Conservation (phyloP, 1,284 basidiomycete genomes). For the Phylloboletellus chloephorus region DNA sequence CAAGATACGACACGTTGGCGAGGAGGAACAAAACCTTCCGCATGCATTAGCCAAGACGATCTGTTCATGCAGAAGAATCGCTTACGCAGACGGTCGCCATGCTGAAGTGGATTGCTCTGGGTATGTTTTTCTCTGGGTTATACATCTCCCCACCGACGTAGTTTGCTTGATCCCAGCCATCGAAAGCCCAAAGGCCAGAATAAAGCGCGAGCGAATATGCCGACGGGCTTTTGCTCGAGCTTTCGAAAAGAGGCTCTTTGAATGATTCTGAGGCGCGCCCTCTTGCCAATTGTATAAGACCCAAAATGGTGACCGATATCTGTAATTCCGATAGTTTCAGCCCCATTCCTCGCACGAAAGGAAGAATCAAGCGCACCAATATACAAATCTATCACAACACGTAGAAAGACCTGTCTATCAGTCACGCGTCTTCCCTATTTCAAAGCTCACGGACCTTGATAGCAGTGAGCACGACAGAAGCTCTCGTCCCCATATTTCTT, state of each 20-base stretch:
- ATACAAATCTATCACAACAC: slow-evolving; percentile 44
- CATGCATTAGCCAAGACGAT: background rate
- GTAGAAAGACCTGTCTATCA: slow-evolving; percentile 2
- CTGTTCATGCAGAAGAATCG: slow-evolving; percentile 2
- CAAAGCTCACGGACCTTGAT: slow-evolving; percentile 60
- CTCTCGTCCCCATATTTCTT: slow-evolving; percentile 73
- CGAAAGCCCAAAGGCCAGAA: slow-evolving; percentile 93
- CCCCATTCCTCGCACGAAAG: background rate
- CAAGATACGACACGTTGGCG: slow-evolving; percentile 88
- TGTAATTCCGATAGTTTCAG: slow-evolving; percentile 27
- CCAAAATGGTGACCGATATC: slow-evolving; percentile 67
- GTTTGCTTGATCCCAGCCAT: slow-evolving; percentile 89
- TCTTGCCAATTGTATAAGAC: slow-evolving; percentile 65
- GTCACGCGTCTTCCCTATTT: background rate
- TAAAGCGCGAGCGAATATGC: slow-evolving; percentile 92
- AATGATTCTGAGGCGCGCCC: slow-evolving; percentile 66
- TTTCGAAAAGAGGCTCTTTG: slow-evolving; percentile 62
- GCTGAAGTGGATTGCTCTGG: slow-evolving; percentile 83
- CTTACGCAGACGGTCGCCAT: slow-evolving; percentile 74
- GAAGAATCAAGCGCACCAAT: slow-evolving; percentile 38
- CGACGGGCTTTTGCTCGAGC: slow-evolving; percentile 73
- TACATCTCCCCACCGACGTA: slow-evolving; percentile 93
- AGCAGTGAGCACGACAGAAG: slow-evolving; percentile 80
- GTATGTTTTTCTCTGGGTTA: slow-evolving; percentile 81
- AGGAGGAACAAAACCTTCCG: slow-evolving; percentile 66